Conservation (phyloP, 2,329 filamentous ascomycete species). For the Colletotrichum tanaceti region DNA sequence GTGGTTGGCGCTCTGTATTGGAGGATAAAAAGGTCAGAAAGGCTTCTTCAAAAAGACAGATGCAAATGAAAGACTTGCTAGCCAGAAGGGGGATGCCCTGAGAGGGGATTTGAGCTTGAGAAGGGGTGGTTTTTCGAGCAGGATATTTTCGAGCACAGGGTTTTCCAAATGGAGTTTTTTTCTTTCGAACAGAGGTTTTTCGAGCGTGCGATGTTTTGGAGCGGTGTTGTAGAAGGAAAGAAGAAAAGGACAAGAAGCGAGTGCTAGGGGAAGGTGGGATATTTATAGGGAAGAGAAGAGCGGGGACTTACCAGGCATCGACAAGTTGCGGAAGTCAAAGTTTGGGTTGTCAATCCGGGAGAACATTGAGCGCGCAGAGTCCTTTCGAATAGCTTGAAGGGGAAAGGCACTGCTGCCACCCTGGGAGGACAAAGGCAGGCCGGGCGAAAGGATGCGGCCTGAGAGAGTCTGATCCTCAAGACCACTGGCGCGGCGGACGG, state of each 20-base stretch:
- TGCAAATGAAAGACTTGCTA: neutral
- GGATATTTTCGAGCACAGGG: neutral
- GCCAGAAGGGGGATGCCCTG: too few relatives aligned
- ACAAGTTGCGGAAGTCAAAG: slow-evolving; percentile 12
- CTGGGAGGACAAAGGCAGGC: slow-evolving; percentile 15
- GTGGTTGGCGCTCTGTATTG: slow-evolving; percentile 5
- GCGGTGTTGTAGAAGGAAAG: neutral
- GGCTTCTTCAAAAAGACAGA: too few relatives aligned
- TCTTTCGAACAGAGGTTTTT: slow-evolving; percentile 1
- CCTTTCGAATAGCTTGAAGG: slow-evolving; percentile 8
- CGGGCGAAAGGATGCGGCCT: slow-evolving; percentile 20
- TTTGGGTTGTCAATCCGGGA: slow-evolving; percentile 18
- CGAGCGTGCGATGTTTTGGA: neutral
- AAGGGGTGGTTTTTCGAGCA: neutral
- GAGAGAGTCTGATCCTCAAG: slow-evolving; percentile 41
- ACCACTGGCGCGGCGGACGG: slow-evolving; percentile 38
- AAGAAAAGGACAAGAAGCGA: neutral
- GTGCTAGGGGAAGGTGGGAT: neutral
- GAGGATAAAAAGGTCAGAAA: slow-evolving; percentile 9
- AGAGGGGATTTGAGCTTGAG: neutral
- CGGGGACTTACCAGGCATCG: slow-evolving; percentile 18
- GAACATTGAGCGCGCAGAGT: slow-evolving; percentile 26
- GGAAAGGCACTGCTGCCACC: slow-evolving; percentile 10
- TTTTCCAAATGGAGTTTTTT: neutral
- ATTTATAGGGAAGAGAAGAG: neutral